Evolutionary conservation across 139 green algal species (phyloP), one percentile per base, ranked within the genome.

Genomic region (Raphidocelis subcapitata): DNA sequence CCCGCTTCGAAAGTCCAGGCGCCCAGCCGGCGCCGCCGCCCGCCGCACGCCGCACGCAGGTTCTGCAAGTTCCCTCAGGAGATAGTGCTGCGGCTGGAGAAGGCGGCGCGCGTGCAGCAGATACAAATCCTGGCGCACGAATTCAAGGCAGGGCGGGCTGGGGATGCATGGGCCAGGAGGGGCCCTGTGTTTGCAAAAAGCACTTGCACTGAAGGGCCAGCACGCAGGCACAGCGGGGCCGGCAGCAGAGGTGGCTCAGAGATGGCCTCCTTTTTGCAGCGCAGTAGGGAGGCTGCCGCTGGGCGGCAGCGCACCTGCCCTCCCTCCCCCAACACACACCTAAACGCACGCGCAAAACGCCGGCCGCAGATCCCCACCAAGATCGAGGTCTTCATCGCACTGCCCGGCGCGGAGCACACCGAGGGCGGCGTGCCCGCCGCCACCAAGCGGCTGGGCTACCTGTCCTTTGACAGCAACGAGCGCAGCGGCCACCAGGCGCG

Each of bases 41-140:
- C 8, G 72, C 14, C 14, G 8, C 31, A 46, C 51, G 32, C 54
- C 61, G n/a, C 26, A 49, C 65, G 65, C 84, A 95, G 88, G 73
- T 90, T 92, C 60, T 93, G 81, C 75, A 87, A 84, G 46, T 98
- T 89, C 49, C 94, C 94, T 18, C 90, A 96, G 61, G 87, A 97
- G 61, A 64, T 97, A 16, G 57, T 90, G 14, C 51, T 97, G 37
- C 54, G 70, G 26, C 69, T 98, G 20, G 89, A 97, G 36, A 36
- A 70, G 1, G 77, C 87, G 0, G 79, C 75, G 8, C 86, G 87
- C 21, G 69, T 98, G 0, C 80, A 89, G n/a, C 91, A 95, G 74
- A 91, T 98, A 20, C 90, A 97, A 73, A 87, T 98, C 16, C 80
- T 98, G 5, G 93, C 86, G 2, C 94, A 98, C 62, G 94, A 98